Evolutionary conservation across 768 basidiomycete species (phyloP), one percentile per base, ranked within the genome.

Genomic region (Lentinula detonsa): DNA sequence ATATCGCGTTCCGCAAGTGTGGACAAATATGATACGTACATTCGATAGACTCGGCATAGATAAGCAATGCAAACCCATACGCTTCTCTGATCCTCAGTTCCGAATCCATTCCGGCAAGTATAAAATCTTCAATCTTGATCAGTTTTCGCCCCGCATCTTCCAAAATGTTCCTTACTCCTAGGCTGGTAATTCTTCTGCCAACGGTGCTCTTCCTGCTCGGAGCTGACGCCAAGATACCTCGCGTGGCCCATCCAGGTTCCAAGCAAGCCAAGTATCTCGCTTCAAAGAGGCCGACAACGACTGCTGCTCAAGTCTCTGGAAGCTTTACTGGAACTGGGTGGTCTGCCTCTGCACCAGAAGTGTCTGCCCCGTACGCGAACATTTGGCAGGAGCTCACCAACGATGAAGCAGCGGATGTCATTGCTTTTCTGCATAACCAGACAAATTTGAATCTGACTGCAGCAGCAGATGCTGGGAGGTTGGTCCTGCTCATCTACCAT

Each of bases 361-460:
- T 59, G 11, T 46, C 57, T 35, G 57, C 57, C 4, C 45, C 57
- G 0, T 35, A 59, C 45, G 46, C 33, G 33, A 59, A 59, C 18
- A 39, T 59, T 35, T 59, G 57, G 57, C 40, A 37, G 5, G 57
- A 46, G n/a, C 35, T 59, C 10, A 59, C 33, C 9, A 37, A 59
- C 35, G 57, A 59, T 49, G 57, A 59, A 59, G 57, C 57, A 4
- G 57, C 57, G 33, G 57, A 48, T 59, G 63, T 67, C 31, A 65
- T 67, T 55, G 57, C 62, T 46, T 67, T 67, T 31, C 60, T 67
- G 31, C 66, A 67, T 50, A 62, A 67, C 33, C 63, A 65, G 43
- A 64, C 61, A 1, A 60, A 62, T 33, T 55, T 65, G 21, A 67
- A 67, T 52, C 59, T 67, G 9, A 67, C 66, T 23, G 63, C 66